Conservation (phyloP, 208 protist species). For the Trypanosoma platydactyli region DNA sequence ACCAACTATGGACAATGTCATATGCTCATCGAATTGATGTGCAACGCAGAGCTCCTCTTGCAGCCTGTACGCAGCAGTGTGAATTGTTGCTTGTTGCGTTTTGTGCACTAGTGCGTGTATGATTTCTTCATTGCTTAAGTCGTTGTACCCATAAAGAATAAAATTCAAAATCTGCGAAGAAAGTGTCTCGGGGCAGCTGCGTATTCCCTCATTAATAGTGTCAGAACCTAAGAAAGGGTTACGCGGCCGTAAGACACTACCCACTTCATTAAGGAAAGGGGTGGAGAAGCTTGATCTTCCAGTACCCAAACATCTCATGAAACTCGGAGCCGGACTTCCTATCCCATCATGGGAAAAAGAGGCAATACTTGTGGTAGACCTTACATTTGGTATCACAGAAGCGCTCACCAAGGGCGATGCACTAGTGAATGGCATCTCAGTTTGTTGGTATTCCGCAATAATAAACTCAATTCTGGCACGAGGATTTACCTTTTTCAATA, state of each 20-base stretch:
- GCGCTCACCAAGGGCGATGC: slow-evolving; percentile 8
- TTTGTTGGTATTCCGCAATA: slow-evolving; percentile 65
- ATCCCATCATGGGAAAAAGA: slow-evolving; percentile 22
- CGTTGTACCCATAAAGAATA: slow-evolving; percentile 50
- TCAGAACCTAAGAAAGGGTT: slow-evolving; percentile 14
- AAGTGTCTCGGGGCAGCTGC: slow-evolving; percentile 33
- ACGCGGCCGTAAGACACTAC: slow-evolving; percentile 22
- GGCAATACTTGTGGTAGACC: slow-evolving; percentile 15
- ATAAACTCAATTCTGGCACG: slow-evolving; percentile 48
- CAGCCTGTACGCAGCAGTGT: slow-evolving; percentile 60
- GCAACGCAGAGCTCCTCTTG: slow-evolving; percentile 63
- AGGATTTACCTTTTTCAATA: slow-evolving; percentile 70
- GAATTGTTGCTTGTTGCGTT: slow-evolving; percentile 43
- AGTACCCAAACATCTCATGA: slow-evolving; percentile 5
- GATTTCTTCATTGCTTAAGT: slow-evolving; percentile 41
- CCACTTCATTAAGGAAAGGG: slow-evolving; percentile 17
- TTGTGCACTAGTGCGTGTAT: slow-evolving; percentile 39
- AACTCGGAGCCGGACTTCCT: slow-evolving; percentile 16
- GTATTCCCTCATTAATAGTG: slow-evolving; percentile 8
- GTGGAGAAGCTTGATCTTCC: slow-evolving; percentile 20
- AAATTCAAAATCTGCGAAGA: slow-evolving; percentile 67
- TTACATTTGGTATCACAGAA: slow-evolving; percentile 10
- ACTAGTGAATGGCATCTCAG: slow-evolving; percentile 58
- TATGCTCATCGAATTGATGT: slow-evolving; percentile 42
- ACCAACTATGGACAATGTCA: slow-evolving; percentile 46